Evolutionary conservation across 441 rosid species (phyloP).

Genomic region (Biscutella laevigata): DNA sequence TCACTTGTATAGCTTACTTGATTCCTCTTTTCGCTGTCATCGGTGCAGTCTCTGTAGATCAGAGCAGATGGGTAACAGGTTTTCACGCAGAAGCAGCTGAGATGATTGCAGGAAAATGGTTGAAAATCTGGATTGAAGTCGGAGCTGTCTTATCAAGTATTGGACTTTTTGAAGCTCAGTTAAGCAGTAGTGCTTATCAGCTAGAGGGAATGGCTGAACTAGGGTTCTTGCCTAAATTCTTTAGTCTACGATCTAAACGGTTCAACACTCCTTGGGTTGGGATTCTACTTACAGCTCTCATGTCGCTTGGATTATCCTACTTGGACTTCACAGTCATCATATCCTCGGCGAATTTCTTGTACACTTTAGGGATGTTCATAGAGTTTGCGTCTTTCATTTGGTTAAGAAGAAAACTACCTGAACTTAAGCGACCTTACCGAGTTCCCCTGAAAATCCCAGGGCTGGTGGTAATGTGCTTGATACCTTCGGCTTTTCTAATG

Average conservation of each 20-base stretch:
- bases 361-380: constrained; percentile 67
- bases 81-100: constrained; percentile 46
- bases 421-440: constrained; percentile 47
- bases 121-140: constrained; percentile 42
- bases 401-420: constrained; percentile 49
- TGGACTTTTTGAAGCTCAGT: constrained; percentile 50
- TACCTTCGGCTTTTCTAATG: constrained; percentile 57
- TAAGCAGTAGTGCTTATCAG: constrained; percentile 51
- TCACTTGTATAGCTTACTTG: constrained; percentile 54
- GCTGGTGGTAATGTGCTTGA: constrained; percentile 49
- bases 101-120: constrained; percentile 50
- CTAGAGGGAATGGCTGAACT: constrained; percentile 46
- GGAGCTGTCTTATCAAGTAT: constrained; percentile 43
- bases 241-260: constrained; percentile 40
- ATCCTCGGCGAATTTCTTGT: constrained; percentile 64
- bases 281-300: constrained; percentile 45
- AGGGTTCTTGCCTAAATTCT: constrained; percentile 44
- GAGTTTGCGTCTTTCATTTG: constrained; percentile 69
- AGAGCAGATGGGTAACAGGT: constrained; percentile 42
- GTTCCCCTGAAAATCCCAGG: constrained; percentile 50
- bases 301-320: constrained; percentile 43
- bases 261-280: constrained; percentile 82
- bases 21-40: constrained; percentile 65
- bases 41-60: constrained; percentile 47
- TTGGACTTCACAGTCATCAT: constrained; percentile 54